Conservation (phyloP, 768 basidiomycete genomes). For the Tulasnella sp. region DNA sequence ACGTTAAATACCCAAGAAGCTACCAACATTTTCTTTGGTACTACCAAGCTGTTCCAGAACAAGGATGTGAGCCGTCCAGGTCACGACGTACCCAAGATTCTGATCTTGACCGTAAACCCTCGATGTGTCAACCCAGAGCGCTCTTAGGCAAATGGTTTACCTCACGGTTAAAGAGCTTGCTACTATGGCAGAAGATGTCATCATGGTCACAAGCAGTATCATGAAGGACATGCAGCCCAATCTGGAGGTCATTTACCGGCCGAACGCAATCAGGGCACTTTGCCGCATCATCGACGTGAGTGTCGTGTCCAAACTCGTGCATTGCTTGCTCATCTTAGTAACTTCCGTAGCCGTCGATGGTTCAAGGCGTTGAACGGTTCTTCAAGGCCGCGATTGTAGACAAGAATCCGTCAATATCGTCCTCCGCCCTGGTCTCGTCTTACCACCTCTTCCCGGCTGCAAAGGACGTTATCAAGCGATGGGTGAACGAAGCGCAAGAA, state of each 20-base stretch:
- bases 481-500: slow-evolving; percentile 99
- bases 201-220: slow-evolving; percentile 98
- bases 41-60: slow-evolving; percentile 97
- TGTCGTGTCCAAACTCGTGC: slow-evolving; percentile 19
- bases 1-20: slow-evolving; percentile 91
- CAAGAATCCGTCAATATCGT: slow-evolving; percentile 87
- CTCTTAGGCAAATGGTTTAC: slow-evolving; percentile 95
- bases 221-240: slow-evolving; percentile 99
- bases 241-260: slow-evolving; percentile 94
- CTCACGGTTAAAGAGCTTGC: slow-evolving; percentile 97
- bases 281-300: slow-evolving; percentile 95
- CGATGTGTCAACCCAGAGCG: slow-evolving; percentile 44
- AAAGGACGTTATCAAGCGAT: slow-evolving; percentile 92
- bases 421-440: slow-evolving; percentile 90
- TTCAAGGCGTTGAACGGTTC: slow-evolving; percentile 96
- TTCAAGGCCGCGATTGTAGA: slow-evolving; percentile 99
- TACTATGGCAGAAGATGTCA: slow-evolving; percentile 92
- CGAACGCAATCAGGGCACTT: slow-evolving; percentile 92
- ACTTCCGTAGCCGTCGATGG: slow-evolving; percentile 80
- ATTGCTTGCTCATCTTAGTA: slow-evolving; percentile 6
- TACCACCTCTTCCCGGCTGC: slow-evolving; percentile 92
- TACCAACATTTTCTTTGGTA: slow-evolving; percentile 95
- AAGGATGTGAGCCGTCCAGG: slow-evolving; percentile 67
- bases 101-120: not conserved
- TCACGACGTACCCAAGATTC: slow-evolving; percentile 3